Conservation (phyloP, 345 rosid species). For the Euclidium syriacum region DNA sequence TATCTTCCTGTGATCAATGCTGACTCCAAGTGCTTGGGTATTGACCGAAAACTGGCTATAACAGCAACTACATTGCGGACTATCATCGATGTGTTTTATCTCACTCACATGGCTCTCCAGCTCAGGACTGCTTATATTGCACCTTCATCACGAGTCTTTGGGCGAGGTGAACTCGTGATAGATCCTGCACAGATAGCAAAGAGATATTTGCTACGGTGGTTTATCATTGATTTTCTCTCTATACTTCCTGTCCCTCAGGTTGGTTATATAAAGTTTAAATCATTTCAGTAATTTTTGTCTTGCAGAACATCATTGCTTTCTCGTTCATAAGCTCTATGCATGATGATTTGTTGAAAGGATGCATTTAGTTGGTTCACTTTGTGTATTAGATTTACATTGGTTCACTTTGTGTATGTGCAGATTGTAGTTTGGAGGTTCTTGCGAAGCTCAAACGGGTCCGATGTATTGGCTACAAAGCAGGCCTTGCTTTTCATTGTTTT, state of each 20-base stretch:
- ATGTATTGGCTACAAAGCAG: conserved; percentile 69
- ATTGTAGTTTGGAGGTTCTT: conserved; percentile 92
- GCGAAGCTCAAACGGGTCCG: conserved; percentile 61
- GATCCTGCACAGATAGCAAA: conserved; percentile 88
- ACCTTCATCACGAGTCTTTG: conserved; percentile 92
- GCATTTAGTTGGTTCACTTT: not conserved
- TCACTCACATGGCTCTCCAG: conserved; percentile 83
- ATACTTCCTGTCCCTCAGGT: conserved; percentile 93
- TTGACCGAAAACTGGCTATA: conserved; percentile 70
- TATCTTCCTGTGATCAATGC: conserved; percentile 74
- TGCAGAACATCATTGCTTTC: not conserved
- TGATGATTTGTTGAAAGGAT: not conserved
- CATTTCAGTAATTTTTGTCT: not conserved
- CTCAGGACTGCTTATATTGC: conserved; percentile 94
- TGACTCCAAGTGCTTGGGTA: conserved; percentile 50
- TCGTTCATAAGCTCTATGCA: not conserved
- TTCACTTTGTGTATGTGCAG: conserved; percentile 37
- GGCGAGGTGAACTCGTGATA: conserved; percentile 93
- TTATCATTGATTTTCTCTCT: conserved; percentile 80
- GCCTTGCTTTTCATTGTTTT: conserved; percentile 66
- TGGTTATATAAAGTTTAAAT: not conserved
- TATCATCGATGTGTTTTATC: conserved; percentile 71
- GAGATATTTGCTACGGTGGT: conserved; percentile 64
- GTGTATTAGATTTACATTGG: conserved; percentile 5
- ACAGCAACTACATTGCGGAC: conserved; percentile 69